Evolutionary conservation across 257 asterid species (phyloP).

Genomic region (Gardenia jasminoides): DNA sequence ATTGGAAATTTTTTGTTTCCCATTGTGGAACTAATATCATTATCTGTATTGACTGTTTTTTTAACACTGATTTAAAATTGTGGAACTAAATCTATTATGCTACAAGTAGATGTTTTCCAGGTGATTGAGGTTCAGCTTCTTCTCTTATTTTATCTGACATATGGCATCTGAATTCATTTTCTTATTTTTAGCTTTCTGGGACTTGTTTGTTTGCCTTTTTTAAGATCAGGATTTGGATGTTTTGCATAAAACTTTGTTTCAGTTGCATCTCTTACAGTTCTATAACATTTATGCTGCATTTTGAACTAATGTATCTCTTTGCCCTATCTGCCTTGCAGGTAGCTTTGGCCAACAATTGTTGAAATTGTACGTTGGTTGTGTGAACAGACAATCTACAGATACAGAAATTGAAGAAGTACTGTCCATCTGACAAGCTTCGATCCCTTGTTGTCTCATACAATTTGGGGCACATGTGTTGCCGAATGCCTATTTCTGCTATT

Average conservation of each 20-base stretch:
- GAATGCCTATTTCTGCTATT: slow-evolving; percentile 1
- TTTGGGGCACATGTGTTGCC: not conserved
- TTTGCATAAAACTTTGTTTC: not conserved
- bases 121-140: not conserved
- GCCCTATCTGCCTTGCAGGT: slow-evolving; percentile 37
- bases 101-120: not conserved
- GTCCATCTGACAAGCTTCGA: not conserved
- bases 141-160: not conserved
- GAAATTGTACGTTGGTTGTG: slow-evolving; percentile 78
- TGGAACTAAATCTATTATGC: not conserved
- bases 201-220: not conserved
- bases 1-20: no score
- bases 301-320: not conserved
- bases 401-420: slow-evolving; percentile 75
- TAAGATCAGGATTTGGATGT: not conserved
- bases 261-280: not conserved
- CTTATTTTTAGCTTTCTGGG: not conserved
- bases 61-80: not conserved
- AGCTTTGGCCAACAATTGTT: slow-evolving; percentile 36
- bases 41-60: no score
- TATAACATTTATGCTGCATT: not conserved
- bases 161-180: not conserved
- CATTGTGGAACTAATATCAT: no score
- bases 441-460: not conserved
- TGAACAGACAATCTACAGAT: slow-evolving; percentile 66